Percentiles rank a stretch among this genome's conserved stretches.
phyloP scores from a whole-genome alignment of 164 flowering plant species.

The Malania oleifera region DNA sequence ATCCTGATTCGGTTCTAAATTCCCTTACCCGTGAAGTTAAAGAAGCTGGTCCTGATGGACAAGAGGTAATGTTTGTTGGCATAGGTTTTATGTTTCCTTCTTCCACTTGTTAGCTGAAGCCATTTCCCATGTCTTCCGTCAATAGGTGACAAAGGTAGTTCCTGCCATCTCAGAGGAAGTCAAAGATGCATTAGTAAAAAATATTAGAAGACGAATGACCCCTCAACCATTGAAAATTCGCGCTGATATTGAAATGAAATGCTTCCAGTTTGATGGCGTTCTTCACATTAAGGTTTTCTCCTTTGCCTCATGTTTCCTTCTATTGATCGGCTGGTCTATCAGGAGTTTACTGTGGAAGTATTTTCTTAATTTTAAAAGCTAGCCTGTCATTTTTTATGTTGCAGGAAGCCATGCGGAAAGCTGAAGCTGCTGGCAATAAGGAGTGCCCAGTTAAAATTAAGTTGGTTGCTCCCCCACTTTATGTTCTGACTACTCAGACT shows the following conservation, averaged over 20 bases:
- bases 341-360: background rate
- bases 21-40: slow-evolving; percentile 80
- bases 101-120: slow-evolving; percentile 7
- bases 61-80: slow-evolving; percentile 54
- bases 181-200: slow-evolving; percentile 77
- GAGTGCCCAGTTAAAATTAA: slow-evolving; percentile 98
- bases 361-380: background rate
- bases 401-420: slow-evolving; percentile 95
- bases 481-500: slow-evolving; percentile 93
- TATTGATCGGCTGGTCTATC: background rate
- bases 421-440: slow-evolving; percentile 86
- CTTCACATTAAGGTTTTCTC: slow-evolving; percentile 83
- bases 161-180: slow-evolving; percentile 89
- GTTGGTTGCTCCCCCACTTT: slow-evolving; percentile 88
- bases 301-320: background rate
- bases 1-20: slow-evolving; percentile 77
- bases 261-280: slow-evolving; percentile 97
- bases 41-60: slow-evolving; percentile 88
- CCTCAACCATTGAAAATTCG: slow-evolving; percentile 92
- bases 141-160: slow-evolving; percentile 69
- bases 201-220: slow-evolving; percentile 92
- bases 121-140: slow-evolving; percentile 1
- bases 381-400: slow-evolving; percentile 11
- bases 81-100: background rate
- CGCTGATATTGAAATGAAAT: slow-evolving; percentile 94